Percentiles rank a stretch among this genome's conserved stretches.
Evolutionary conservation across 2,329 filamentous ascomycete genomes (phyloP).

Genomic region (Trichoderma semiorbis): DNA sequence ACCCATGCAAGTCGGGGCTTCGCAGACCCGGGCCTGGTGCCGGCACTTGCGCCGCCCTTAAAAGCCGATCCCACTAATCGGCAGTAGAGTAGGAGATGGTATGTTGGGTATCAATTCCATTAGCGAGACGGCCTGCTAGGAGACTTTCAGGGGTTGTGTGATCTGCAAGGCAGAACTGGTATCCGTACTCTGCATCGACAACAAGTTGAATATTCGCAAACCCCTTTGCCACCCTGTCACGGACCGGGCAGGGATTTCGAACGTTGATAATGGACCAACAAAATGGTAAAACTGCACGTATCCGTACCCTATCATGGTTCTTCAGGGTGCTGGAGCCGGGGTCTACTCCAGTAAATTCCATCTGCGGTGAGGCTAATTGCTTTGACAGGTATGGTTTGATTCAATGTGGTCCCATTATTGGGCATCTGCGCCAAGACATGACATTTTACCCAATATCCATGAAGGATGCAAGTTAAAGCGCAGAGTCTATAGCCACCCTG

Average conservation of each 20-base stretch:
- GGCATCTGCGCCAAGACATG: not conserved
- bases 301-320: not conserved
- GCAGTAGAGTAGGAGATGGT: not conserved
- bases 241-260: not conserved
- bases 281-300: not conserved
- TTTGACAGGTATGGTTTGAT: not conserved
- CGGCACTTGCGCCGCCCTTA: constrained; percentile 15
- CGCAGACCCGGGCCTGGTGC: not conserved
- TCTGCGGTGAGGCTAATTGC: not conserved
- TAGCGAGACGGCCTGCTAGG: not conserved
- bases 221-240: not conserved
- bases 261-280: not conserved
- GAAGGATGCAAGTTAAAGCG: not conserved
- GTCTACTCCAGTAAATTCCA: not conserved
- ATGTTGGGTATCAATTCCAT: not conserved
- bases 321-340: not conserved
- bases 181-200: not conserved
- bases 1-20: not conserved
- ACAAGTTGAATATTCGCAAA: not conserved
- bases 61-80: constrained; percentile 12
- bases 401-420: not conserved
- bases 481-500: not conserved
- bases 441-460: not conserved
- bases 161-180: constrained; percentile 1
- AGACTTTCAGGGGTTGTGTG: not conserved